A percentile compares a stretch with the other conserved stretches of the same genome.
Evolutionary conservation across 129 eudicot genomes (phyloP).

Genomic region (Chrysanthemum makinoi): DNA sequence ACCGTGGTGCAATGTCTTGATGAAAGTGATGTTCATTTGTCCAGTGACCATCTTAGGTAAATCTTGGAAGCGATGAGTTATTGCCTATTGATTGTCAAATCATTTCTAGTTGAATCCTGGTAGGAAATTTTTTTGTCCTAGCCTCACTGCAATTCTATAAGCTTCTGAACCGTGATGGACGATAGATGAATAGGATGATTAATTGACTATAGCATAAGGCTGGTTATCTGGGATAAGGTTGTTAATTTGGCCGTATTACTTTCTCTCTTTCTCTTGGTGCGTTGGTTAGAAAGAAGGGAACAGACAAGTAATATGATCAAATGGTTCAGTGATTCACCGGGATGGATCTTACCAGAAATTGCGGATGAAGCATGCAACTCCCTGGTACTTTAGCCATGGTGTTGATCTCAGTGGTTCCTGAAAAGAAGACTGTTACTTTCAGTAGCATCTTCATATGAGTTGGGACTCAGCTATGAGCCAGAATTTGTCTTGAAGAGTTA

Average conservation of each 20-base stretch:
- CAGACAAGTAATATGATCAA: slow-evolving; percentile 11
- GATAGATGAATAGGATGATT: neutral
- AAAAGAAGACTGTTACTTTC: neutral
- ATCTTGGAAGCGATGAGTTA: slow-evolving; percentile 14
- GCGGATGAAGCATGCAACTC: slow-evolving; percentile 13
- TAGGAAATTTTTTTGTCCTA: neutral
- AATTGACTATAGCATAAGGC: neutral
- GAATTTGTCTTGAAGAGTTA: slow-evolving; percentile 19
- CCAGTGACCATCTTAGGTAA: neutral
- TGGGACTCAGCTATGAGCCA: slow-evolving; percentile 8
- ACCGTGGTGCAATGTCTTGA: slow-evolving; percentile 17
- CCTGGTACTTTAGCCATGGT: slow-evolving; percentile 4
- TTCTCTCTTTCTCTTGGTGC: neutral
- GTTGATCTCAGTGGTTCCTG: slow-evolving; percentile 17
- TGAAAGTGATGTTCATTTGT: slow-evolving; percentile 11
- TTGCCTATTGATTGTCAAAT: neutral
- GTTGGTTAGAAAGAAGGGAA: slow-evolving; percentile 7
- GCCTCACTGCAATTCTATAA: slow-evolving; percentile 8
- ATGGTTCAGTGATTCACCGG: slow-evolving; percentile 25
- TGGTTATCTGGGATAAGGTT: slow-evolving; percentile 6
- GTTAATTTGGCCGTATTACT: neutral
- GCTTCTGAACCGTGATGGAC: slow-evolving; percentile 12
- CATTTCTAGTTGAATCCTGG: neutral
- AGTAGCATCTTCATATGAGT: slow-evolving; percentile 17
- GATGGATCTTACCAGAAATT: slow-evolving; percentile 36